phyloP scores from a whole-genome alignment of 2,329 filamentous ascomycete species.

The Hortaea sp. region DNA sequence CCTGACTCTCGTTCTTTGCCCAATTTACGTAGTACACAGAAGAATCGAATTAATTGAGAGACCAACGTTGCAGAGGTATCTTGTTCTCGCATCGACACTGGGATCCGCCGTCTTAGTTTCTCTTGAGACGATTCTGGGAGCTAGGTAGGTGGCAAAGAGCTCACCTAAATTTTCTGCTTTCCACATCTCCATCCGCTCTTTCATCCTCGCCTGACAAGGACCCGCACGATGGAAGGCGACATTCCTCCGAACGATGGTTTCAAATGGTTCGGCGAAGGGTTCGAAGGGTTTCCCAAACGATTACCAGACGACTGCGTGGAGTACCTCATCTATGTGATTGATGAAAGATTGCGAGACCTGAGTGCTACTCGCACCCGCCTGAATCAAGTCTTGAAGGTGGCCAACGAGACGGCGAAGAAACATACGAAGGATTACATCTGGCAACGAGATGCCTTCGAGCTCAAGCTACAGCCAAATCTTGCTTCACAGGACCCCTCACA shows the following conservation, averaged over 20 bases:
- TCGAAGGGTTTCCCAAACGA: slow-evolving; percentile 54
- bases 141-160: slow-evolving; percentile 6
- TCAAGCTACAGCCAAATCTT: slow-evolving; percentile 49
- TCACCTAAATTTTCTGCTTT: neutral
- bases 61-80: no score
- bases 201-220: neutral
- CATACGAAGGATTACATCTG: slow-evolving; percentile 84
- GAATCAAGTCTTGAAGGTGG: slow-evolving; percentile 61
- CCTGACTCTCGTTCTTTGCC: no score
- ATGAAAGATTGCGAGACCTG: slow-evolving; percentile 37
- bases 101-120: no score
- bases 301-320: slow-evolving; percentile 78
- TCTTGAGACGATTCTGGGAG: no score
- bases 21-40: no score
- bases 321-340: slow-evolving; percentile 67
- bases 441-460: slow-evolving; percentile 75
- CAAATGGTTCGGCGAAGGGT: slow-evolving; percentile 57
- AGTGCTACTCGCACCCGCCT: slow-evolving; percentile 54
- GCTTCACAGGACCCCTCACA: slow-evolving; percentile 21
- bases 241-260: slow-evolving; percentile 42
- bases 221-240: slow-evolving; percentile 5
- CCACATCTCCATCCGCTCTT: neutral
- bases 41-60: no score
- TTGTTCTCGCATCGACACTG: no score
- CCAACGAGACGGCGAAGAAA: slow-evolving; percentile 51